phyloP scores from a whole-genome alignment of 2,329 filamentous ascomycete species.

The Penicillium verrucosum region DNA sequence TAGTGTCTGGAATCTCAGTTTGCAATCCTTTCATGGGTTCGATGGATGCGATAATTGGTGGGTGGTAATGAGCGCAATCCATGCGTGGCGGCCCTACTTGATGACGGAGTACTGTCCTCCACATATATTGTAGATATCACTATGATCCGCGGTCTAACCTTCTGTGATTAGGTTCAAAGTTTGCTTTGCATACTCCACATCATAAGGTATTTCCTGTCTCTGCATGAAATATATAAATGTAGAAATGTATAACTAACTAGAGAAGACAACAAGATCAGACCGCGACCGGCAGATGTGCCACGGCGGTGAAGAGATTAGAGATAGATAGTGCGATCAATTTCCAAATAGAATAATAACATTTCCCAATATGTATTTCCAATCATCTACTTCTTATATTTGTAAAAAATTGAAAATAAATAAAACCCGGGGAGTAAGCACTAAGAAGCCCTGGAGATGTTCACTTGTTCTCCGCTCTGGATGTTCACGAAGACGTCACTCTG shows the following conservation, averaged over 20 bases:
- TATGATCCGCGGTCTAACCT: background rate
- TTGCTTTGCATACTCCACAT: background rate
- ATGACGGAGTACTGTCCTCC: conserved; percentile 10
- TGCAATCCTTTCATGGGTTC: background rate
- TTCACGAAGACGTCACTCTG: conserved; percentile 32
- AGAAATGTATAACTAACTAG: too few relatives aligned
- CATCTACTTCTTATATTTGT: background rate
- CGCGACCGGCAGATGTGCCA: background rate
- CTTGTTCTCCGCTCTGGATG: background rate
- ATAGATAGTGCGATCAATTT: background rate
- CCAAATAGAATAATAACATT: background rate
- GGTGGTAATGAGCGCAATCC: background rate
- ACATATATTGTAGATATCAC: background rate
- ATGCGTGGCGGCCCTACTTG: background rate
- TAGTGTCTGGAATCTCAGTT: background rate
- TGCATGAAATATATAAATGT: background rate
- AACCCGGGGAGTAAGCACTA: background rate
- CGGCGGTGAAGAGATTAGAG: background rate
- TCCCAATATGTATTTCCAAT: background rate
- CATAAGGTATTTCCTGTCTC: background rate
- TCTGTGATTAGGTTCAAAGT: background rate
- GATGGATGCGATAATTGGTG: background rate
- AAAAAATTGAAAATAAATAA: background rate
- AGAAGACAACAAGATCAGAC: background rate
- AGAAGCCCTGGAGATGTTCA: background rate